Conservation (phyloP, 2,329 filamentous ascomycete genomes). For the Metarhizium anisopliae region DNA sequence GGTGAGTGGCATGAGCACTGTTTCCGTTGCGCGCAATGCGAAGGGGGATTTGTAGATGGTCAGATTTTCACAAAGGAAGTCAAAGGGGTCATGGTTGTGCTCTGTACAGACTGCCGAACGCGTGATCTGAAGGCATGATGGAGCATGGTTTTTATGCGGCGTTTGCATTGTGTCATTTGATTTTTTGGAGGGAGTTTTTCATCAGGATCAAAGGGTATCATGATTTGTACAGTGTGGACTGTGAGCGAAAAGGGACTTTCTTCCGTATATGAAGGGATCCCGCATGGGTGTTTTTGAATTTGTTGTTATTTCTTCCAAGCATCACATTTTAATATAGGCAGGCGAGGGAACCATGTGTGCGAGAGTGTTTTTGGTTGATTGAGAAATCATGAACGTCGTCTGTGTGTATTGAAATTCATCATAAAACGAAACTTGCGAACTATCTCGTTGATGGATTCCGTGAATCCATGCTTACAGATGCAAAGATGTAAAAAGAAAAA, state of each 20-base stretch:
- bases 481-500: background rate
- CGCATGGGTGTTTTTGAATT: no score
- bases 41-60: conserved; percentile 53
- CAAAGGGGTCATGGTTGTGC: conserved; percentile 38
- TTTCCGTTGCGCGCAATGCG: conserved; percentile 67
- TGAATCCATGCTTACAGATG: background rate
- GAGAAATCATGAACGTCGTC: background rate
- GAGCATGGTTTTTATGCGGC: conserved; percentile 4
- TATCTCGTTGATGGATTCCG: background rate
- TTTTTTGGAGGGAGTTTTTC: background rate
- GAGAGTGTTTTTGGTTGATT: background rate
- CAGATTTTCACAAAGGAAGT: conserved; percentile 54
- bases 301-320: background rate
- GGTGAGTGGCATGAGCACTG: conserved; percentile 91
- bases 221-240: no score
- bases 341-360: background rate
- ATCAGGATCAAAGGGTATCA: background rate
- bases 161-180: background rate
- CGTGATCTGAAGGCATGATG: conserved; percentile 47
- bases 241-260: no score
- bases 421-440: background rate
- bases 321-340: background rate
- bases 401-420: background rate
- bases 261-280: no score
- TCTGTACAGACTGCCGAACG: conserved; percentile 53